Conservation (phyloP, 176 grass and related monocot genomes). For the Leersia perrieri region DNA sequence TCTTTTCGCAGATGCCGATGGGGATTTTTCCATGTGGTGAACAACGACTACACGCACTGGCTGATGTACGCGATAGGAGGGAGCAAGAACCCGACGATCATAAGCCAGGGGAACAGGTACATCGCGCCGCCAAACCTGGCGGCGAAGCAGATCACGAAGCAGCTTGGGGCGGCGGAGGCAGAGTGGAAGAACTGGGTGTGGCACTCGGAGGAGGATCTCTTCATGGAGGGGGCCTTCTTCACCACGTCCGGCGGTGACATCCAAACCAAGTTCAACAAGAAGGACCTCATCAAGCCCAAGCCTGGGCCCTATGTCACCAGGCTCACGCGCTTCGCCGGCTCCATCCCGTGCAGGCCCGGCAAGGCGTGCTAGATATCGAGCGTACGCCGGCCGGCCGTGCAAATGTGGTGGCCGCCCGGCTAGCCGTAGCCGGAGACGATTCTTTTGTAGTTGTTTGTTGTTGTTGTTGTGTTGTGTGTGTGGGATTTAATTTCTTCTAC, state of each 20-base stretch:
- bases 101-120: constrained; percentile 88
- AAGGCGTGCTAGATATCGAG: constrained; percentile 52
- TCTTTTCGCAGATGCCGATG: constrained; percentile 56
- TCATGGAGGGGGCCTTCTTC: constrained; percentile 69
- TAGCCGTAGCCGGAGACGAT: background rate
- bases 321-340: constrained; percentile 62
- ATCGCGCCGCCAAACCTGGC: constrained; percentile 62
- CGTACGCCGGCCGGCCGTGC: background rate
- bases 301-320: constrained; percentile 53
- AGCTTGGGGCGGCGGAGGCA: constrained; percentile 34
- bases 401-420: too few relatives aligned
- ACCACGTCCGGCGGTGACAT: constrained; percentile 37
- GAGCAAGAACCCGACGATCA: constrained; percentile 76
- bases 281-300: constrained; percentile 63
- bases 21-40: constrained; percentile 91
- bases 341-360: constrained; percentile 46
- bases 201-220: constrained; percentile 64
- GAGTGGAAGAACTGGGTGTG: constrained; percentile 83
- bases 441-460: constrained; percentile 16
- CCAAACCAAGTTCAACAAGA: constrained; percentile 25
- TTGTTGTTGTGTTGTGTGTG: too few relatives aligned
- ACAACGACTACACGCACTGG: constrained; percentile 96
- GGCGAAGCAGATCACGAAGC: constrained; percentile 74
- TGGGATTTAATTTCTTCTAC: background rate
- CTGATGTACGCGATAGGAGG: constrained; percentile 89